Evolutionary conservation across 352 stramenopile species (phyloP).

Genomic region (Phytophthora tubulina): DNA sequence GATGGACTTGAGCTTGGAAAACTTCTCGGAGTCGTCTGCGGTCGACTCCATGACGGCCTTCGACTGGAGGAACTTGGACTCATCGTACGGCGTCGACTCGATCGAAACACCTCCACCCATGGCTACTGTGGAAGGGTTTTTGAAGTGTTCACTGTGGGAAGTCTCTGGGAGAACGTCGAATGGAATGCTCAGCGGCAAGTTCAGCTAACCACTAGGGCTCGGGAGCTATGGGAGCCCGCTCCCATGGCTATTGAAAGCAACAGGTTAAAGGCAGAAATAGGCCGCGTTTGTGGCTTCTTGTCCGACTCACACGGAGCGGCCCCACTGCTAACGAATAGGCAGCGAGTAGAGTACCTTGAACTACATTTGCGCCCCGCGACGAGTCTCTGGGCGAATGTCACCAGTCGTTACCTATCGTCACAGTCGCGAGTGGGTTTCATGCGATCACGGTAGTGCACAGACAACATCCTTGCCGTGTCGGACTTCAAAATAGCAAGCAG

Average conservation of each 20-base stretch:
- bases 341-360: neutral
- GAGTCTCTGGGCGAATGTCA: neutral
- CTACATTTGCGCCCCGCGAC: neutral
- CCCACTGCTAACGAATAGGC: neutral
- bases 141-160: conserved; percentile 17
- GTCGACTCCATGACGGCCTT: conserved; percentile 74
- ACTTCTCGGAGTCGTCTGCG: conserved; percentile 73
- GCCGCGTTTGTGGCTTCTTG: neutral
- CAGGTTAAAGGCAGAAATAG: conserved; percentile 26
- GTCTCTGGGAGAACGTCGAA: conserved; percentile 37
- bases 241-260: conserved; percentile 19
- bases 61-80: conserved; percentile 74
- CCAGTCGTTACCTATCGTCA: neutral
- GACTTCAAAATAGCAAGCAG: neutral
- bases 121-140: neutral
- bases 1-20: conserved; percentile 74
- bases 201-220: conserved; percentile 7
- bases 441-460: no score
- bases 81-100: conserved; percentile 66
- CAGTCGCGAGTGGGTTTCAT: no score
- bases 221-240: neutral
- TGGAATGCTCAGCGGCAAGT: conserved; percentile 8
- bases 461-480: neutral
- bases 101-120: conserved; percentile 70
- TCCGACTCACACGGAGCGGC: conserved; percentile 1